phyloP scores from a whole-genome alignment of 495 filamentous ascomycete genomes.

The Penicillium flavigenum region DNA sequence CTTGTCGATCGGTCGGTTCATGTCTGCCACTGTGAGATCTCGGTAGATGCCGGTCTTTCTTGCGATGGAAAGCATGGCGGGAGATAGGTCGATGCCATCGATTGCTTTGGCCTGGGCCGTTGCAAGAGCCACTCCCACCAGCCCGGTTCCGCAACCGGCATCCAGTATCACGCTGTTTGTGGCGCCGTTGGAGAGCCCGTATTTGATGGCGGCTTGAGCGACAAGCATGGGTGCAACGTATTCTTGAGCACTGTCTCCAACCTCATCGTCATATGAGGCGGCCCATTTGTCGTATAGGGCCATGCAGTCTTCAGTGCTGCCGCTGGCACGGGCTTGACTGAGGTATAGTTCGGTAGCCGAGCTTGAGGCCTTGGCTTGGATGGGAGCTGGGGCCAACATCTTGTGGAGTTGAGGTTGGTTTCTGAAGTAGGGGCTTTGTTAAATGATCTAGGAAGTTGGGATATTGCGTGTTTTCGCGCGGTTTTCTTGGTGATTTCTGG shows the following conservation, averaged over 20 bases:
- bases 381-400: slow-evolving; percentile 25
- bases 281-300: slow-evolving; percentile 49
- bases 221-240: slow-evolving; percentile 43
- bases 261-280: slow-evolving; percentile 42
- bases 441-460: neutral
- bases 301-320: slow-evolving; percentile 33
- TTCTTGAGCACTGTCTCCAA: slow-evolving; percentile 36
- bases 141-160: slow-evolving; percentile 50
- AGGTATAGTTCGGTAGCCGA: slow-evolving; percentile 27
- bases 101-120: slow-evolving; percentile 31
- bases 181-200: slow-evolving; percentile 18
- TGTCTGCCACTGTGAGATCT: slow-evolving; percentile 36
- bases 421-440: neutral
- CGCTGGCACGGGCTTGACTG: slow-evolving; percentile 26
- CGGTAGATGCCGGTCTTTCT: slow-evolving; percentile 42
- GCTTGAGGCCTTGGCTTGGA: slow-evolving; percentile 16
- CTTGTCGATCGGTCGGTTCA: slow-evolving; percentile 34
- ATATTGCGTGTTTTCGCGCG: neutral
- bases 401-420: slow-evolving; percentile 7
- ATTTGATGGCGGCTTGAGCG: slow-evolving; percentile 34
- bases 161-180: slow-evolving; percentile 38
- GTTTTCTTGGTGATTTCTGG: neutral
- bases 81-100: slow-evolving; percentile 45
- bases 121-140: slow-evolving; percentile 42
- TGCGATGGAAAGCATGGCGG: slow-evolving; percentile 45